phyloP scores from a whole-genome alignment of 2,329 filamentous ascomycete genomes.

The Penicillium janthinellum region DNA sequence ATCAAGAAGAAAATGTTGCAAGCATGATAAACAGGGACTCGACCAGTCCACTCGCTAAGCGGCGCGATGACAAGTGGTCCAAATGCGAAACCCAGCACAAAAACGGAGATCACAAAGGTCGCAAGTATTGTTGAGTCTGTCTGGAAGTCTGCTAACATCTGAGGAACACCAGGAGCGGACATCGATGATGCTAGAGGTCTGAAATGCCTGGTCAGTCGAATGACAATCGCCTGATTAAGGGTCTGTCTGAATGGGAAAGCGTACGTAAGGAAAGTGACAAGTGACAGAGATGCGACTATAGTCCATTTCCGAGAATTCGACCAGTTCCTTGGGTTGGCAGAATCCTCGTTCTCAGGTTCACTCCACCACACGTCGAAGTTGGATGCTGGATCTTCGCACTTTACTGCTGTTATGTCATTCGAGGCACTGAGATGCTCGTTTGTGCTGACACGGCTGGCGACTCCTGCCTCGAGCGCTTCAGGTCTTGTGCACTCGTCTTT shows the following conservation, averaged over 20 bases:
- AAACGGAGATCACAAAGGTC: neutral
- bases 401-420: neutral
- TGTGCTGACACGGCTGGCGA: neutral
- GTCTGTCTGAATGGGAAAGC: neutral
- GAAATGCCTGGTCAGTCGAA: neutral
- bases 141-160: neutral
- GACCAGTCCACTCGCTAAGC: neutral
- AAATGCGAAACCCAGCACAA: neutral
- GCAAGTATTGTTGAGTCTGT: neutral
- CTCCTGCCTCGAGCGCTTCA: neutral
- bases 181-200: neutral
- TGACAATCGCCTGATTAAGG: neutral
- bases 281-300: neutral
- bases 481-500: neutral
- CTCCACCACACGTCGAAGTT: neutral
- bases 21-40: neutral
- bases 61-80: neutral
- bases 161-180: neutral
- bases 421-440: neutral
- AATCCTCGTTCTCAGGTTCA: neutral
- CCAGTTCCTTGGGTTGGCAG: neutral
- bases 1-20: neutral
- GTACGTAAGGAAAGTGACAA: neutral
- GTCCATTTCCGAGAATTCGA: neutral
- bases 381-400: neutral